Evolutionary conservation across 345 rosid genomes (phyloP), one percentile per base, ranked within the genome.

Genomic region (Hevea brasiliensis): DNA sequence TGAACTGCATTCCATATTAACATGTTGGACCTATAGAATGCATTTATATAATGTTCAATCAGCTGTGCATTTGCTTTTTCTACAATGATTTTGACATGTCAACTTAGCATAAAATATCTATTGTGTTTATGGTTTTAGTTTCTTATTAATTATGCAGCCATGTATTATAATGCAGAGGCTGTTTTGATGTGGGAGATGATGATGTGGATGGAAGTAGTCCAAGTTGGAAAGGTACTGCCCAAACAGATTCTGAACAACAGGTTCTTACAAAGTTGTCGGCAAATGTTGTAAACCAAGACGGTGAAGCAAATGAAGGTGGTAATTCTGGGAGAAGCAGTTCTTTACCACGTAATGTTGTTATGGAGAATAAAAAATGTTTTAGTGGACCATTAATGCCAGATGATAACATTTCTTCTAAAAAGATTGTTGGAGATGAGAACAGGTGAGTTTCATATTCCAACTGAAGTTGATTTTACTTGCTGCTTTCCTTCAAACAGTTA

Each of bases 171-270:
- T 87, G 86, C 94, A 95, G 98, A 78, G 90, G 87, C 74, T 91
- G 94, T 81, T 95, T 92, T 81, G 99, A 92, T 82, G 75, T 87
- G 47, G 83, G 86, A 41, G 96, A 90, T 82, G 89, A 84, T 44
- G 96, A 87, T 77, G 88, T 75, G 62, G 79, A 57, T 84, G 84
- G 81, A 70, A 80, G 84, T 72, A 87, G 87, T 82, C 88, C 90
- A 61, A 81, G 65, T 71, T 84, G 88, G 86, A 89, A 87, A 76
- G 89, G 74, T 72, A n/a, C n/a, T 54, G 56, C 54, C 37, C 74
- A 11, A 67, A 71, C 82, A 65, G 91, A 84, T 72, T 68, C 74
- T 74, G 93, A 87, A 71, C 88, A 80, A 29, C 89, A 77, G 76
- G 64, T 71, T 74, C 60, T 71, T 77, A 59, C 65, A 74, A 83